phyloP scores from a whole-genome alignment of 768 basidiomycete species.

The Rhizopogon vesiculosus region DNA sequence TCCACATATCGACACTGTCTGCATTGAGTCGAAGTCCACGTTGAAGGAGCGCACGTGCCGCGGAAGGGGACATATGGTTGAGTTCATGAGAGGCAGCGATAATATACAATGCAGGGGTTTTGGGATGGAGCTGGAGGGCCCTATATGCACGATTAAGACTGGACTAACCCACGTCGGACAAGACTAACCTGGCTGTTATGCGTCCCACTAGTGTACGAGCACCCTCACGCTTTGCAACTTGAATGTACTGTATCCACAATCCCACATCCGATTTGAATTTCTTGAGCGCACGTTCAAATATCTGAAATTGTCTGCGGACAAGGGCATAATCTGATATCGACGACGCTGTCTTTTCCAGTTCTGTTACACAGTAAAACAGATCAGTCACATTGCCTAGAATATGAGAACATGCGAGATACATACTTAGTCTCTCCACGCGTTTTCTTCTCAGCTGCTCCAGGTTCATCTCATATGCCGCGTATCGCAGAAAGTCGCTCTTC shows the following conservation, averaged over 20 bases:
- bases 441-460: conserved; percentile 79
- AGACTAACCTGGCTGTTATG: conserved; percentile 71
- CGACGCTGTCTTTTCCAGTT: conserved; percentile 33
- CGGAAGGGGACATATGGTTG: conserved; percentile 63
- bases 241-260: conserved; percentile 87
- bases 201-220: conserved; percentile 77
- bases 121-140: conserved; percentile 85
- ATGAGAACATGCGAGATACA: conserved; percentile 18
- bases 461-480: conserved; percentile 88
- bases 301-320: conserved; percentile 79
- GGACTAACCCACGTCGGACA: not conserved
- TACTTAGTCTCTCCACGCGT: conserved; percentile 68
- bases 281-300: conserved; percentile 85
- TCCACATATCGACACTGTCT: conserved; percentile 76
- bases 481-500: conserved; percentile 86
- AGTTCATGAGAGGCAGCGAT: conserved; percentile 83
- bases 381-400: not conserved
- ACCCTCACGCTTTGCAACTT: conserved; percentile 75
- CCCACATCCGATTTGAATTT: conserved; percentile 86
- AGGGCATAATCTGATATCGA: conserved; percentile 84
- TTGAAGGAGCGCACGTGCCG: conserved; percentile 79
- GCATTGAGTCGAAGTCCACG: conserved; percentile 79
- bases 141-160: conserved; percentile 32
- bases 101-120: conserved; percentile 72
- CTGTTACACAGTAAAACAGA: conserved; percentile 12